Base-by-base conservation (phyloP, 371 early-diverging fungal genomes). In the Mucor ambiguus region DNA sequence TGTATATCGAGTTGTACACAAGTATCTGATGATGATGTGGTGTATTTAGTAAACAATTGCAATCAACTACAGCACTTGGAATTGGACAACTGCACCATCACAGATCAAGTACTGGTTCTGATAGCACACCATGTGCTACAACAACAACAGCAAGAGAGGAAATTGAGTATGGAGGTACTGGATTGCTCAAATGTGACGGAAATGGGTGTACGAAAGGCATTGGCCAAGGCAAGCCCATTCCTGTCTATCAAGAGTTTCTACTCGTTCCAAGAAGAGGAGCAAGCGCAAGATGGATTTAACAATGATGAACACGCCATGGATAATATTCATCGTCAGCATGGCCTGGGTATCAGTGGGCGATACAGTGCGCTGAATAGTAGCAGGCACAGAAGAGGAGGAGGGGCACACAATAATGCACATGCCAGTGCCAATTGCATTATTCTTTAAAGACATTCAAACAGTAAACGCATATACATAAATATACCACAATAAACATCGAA, bases 1-100 rank as follows among this genome's bases (percentile, higher is more conserved):
- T 81, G 83, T 65, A 60, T 87, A 28, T 85, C 87, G n/a, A 81
- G 80, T 55, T 87, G 87, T 60, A 72, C 72, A n/a, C 80, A 83
- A 26, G 71, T 87, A 29, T 65, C 74, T 18, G 85, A 85, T 62
- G 77, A 74, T 29, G 81, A 81, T 11, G 67, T 87, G 44, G 59
- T 37, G 7, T 57, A 75, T 35, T 66, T 83, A 18, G 62, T 83
- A 4, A 79, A 77, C 6, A 67, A 61, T 7, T 78, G 79, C 37
- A 60, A 71, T 44, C 37, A 73, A 10, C 44, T 83, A 12, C 56
- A 72, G 4, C 79, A 77, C 46, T 62, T 83, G 6, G 80, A 80
- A 30, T 64, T 83, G 0, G 81, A 77, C 67, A 77, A 74, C 30
- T 80, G 81, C 38, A 71, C 52, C 24, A 66, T 83, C 4, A 80